These are phyloP conservation scores for Fusarium duplospermum DNA, from an alignment of 2,329 filamentous ascomycete genomes.

Conservation along the genomic window DNA sequence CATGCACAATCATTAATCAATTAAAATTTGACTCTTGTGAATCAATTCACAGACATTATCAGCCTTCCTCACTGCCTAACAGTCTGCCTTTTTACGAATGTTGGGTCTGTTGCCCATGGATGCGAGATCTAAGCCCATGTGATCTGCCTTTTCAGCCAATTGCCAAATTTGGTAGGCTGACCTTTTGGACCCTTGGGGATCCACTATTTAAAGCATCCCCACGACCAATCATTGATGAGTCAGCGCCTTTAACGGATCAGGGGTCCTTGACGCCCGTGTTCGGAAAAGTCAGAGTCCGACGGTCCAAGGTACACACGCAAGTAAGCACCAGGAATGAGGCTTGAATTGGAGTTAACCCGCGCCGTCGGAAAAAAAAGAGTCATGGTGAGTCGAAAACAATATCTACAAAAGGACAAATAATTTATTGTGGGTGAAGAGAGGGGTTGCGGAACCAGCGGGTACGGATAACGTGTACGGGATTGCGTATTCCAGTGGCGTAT, in stretches of 20 bases:
- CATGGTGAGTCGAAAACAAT: background rate
- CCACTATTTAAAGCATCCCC: background rate
- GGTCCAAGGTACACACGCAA: background rate
- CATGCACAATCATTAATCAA: background rate
- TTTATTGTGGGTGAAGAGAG: rapidly evolving
- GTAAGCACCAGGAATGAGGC: background rate
- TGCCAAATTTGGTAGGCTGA: slow-evolving; percentile 34
- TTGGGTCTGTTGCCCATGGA: background rate
- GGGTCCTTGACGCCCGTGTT: background rate
- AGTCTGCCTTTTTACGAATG: slow-evolving; percentile 17
- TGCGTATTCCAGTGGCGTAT: slow-evolving; percentile 34
- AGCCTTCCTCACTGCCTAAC: slow-evolving; percentile 27
- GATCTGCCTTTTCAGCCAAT: slow-evolving; percentile 19
- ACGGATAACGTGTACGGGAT: slow-evolving; percentile 14
- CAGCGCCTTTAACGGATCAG: background rate
- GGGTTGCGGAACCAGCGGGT: background rate
- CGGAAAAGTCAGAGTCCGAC: background rate
- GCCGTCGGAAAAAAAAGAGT: background rate
- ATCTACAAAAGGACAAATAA: background rate
- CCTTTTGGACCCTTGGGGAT: background rate
- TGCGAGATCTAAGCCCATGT: slow-evolving; percentile 10
- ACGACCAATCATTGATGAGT: background rate
- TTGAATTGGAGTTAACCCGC: background rate
- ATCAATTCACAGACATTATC: background rate
- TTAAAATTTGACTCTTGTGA: background rate